Evolutionary conservation across 306 rosid species (phyloP), one percentile per base, ranked within the genome.

Genomic region (Sesbania bispinosa): DNA sequence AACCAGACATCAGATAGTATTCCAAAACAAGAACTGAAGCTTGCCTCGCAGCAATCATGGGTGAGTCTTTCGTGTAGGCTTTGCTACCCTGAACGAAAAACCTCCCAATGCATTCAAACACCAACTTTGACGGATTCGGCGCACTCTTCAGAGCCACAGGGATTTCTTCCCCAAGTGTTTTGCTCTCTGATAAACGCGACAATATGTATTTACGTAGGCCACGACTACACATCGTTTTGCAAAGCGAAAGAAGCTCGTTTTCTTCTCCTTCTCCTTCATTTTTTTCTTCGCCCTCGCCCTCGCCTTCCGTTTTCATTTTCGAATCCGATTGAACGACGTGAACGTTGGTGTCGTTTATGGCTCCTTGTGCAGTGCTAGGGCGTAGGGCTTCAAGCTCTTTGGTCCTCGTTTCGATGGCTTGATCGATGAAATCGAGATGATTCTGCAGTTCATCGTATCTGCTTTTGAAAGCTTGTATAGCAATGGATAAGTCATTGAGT

Each of bases 11-110:
- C 58, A 87, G 70, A 67, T 70, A 87, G 42, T 74, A 80, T 47
- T 87, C 92, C 80, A 84, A 52, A 69, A 62, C 47, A 24, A 79
- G 82, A 41, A 87, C 59, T 29, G 92, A 81, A 21, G 80, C 85
- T 41, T 48, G 76, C 27, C 92, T 84, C 7, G 84, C 78, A 4
- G 77, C 50, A 67, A 84, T 47, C 87, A 82, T 81, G 5, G 80
- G 82, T 5, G 87, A 84, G 63, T 79, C 64, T 8, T 32, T 74
- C 3, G 21, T 62, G 61, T 65, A 87, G 8, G 88, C 88, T 60
- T 65, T 87, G n/a, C 82, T 87, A 9, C 92, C 88, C 58, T 87
- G 88, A 9, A 87, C 78, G 39, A 45, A 87, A 75, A 87, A 87
- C 77, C 85, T 76, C 8, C 88, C 91, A 32, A 87, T 81, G 79